Evolutionary conservation across 805 yeast species (phyloP).

Genomic region (Zygosaccharomyces gambellarensis): DNA sequence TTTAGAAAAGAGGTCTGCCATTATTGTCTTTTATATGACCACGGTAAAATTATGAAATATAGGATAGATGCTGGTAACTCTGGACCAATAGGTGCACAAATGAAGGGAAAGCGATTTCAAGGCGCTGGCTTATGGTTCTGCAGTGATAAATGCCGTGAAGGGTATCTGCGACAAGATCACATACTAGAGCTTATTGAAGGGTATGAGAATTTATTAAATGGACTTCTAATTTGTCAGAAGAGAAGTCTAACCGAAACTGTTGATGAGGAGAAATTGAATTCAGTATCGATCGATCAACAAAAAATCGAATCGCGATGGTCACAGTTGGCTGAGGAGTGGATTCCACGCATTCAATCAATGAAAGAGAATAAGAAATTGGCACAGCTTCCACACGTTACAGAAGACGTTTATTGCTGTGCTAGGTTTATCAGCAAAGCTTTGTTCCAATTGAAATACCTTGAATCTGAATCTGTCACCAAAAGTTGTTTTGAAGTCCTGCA

Average conservation of each 20-base stretch:
- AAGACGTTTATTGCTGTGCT: slow-evolving; percentile 49
- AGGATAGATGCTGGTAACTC: slow-evolving; percentile 27
- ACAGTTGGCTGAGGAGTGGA: slow-evolving; percentile 37
- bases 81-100: slow-evolving; percentile 3
- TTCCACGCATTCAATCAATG: slow-evolving; percentile 29
- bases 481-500: slow-evolving; percentile 41
- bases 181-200: slow-evolving; percentile 35
- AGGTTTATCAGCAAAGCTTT: slow-evolving; percentile 43
- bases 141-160: slow-evolving; percentile 39
- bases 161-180: slow-evolving; percentile 37
- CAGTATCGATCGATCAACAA: slow-evolving; percentile 7
- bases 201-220: slow-evolving; percentile 32
- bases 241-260: slow-evolving; percentile 7
- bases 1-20: slow-evolving; percentile 62
- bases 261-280: slow-evolving; percentile 12
- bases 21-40: slow-evolving; percentile 45
- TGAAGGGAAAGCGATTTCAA: slow-evolving; percentile 21
- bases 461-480: slow-evolving; percentile 14
- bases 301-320: slow-evolving; percentile 16
- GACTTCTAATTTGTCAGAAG: slow-evolving; percentile 32
- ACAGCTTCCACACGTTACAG: slow-evolving; percentile 44
- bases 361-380: slow-evolving; percentile 36
- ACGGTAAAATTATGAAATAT: slow-evolving; percentile 45
- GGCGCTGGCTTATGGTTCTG: slow-evolving; percentile 53
- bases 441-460: slow-evolving; percentile 29